Evolutionary conservation across 495 filamentous ascomycete species (phyloP).

Genomic region (Daldinia decipiens): DNA sequence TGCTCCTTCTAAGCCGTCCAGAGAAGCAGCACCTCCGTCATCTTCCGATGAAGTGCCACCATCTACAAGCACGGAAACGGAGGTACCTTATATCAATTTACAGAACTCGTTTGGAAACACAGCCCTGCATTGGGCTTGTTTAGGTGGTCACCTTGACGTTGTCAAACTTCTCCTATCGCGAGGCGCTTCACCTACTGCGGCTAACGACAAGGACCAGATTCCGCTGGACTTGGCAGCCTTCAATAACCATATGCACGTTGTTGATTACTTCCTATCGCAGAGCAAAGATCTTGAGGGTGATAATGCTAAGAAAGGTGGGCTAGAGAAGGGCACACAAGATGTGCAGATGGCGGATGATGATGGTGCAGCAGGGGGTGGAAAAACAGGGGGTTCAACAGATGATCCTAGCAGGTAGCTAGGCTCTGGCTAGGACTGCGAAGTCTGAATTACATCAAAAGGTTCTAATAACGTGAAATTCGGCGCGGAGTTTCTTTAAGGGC

Average conservation of each 20-base stretch:
- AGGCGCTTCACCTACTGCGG: constrained; percentile 76
- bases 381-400: neutral
- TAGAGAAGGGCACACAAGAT: constrained; percentile 42
- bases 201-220: constrained; percentile 85
- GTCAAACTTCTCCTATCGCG: constrained; percentile 77
- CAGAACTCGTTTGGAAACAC: constrained; percentile 87
- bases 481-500: too few relatives aligned
- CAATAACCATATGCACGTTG: constrained; percentile 72
- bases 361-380: constrained; percentile 4
- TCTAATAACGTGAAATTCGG: neutral
- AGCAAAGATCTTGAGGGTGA: constrained; percentile 65
- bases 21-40: constrained; percentile 53
- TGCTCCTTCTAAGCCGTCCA: constrained; percentile 31
- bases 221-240: constrained; percentile 86
- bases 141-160: constrained; percentile 83
- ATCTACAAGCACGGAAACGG: constrained; percentile 40
- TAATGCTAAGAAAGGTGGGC: constrained; percentile 51
- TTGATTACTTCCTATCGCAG: constrained; percentile 69
- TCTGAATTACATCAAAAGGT: neutral
- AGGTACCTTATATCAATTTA: constrained; percentile 67
- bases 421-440: neutral
- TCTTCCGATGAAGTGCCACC: constrained; percentile 57
- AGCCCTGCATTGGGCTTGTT: constrained; percentile 87
- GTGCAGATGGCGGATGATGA: constrained; percentile 38
- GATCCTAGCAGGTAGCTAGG: neutral